Base-by-base conservation (phyloP, 2,329 filamentous ascomycete species). In the Ceratocystis cacaofunesta region DNA sequence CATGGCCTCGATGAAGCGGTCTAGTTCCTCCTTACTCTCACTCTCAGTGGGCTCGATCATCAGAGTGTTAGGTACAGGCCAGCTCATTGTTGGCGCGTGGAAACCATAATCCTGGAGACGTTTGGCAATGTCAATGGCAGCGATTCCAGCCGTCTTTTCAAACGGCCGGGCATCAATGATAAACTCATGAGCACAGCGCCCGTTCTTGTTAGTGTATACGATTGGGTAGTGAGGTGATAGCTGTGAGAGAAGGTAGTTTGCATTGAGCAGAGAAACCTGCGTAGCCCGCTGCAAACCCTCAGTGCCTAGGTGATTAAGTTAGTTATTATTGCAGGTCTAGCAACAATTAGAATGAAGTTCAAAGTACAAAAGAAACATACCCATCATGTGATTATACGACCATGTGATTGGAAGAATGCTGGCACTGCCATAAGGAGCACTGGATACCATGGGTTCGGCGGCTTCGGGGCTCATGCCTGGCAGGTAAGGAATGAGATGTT, bases 41-140 rank as follows among this genome's bases (percentile, higher is more conserved):
- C 87, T 92, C 77, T 96, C 92, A 0, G 92, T 97, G 1, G 92
- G 92, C 78, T 97, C 92, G 70, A 97, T 95, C 92, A 97, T 97
- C 57, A 97, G 84, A 0, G 92, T 96, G 77, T 95, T 95, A 63
- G 90, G 83, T 1, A 97, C 91, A 1, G 92, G 92, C 89, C 90
- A 96, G 74, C 86, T 91, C 92, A 97, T 96, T 64, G 92, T 97
- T 0, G 92, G 92, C 1, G 92, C 89, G 76, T 97, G 92, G 83
- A 97, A 97, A 52, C 92, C 92, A 74, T 95, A 97, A 74, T 97
- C 92, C 76, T 96, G 92, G 22, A 97, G 84, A 69, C 92, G 89
- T 81, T 97, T 97, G 72, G 92, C 92, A 69, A 97, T 88, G 73
- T 97, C 92, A 70, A 96, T 94, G 36, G 88, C 92, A 77, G 96